Evolutionary conservation across 75 land plant genomes (phyloP).

Genomic region (Larix kaempferi): DNA sequence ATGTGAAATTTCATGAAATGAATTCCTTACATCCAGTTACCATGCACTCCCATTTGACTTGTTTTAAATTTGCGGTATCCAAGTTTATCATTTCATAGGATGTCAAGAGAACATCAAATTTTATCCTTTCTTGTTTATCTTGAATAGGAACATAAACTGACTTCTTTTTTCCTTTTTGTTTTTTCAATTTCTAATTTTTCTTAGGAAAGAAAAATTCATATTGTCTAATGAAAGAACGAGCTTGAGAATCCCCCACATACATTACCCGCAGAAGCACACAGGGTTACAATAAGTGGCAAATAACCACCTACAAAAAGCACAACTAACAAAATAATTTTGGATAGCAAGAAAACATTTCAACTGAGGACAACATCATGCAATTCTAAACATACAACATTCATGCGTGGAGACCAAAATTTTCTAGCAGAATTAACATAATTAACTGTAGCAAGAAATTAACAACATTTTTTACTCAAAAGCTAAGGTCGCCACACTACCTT

Average conservation of each 20-base stretch:
- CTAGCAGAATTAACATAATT: too few species aligned
- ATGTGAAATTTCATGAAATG: too few species aligned
- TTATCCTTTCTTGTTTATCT: conserved; percentile 80
- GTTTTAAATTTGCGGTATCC: conserved; percentile 64
- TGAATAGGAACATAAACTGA: conserved; percentile 18
- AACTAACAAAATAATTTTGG: not conserved
- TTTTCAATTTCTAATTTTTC: conserved; percentile 28
- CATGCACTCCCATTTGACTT: conserved; percentile 93
- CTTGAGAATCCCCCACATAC: conserved; percentile 86
- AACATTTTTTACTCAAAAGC: conserved; percentile 5
- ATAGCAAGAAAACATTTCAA: not conserved
- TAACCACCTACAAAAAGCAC: conserved; percentile 7
- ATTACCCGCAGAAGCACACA: conserved; percentile 63
- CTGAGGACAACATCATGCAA: not conserved
- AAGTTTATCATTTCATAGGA: conserved; percentile 97
- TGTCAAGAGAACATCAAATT: conserved; percentile 95
- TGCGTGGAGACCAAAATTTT: conserved; percentile 99
- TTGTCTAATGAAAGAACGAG: conserved; percentile 77
- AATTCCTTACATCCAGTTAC: conserved; percentile 25
- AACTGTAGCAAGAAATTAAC: conserved; percentile 20
- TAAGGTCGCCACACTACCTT: not conserved
- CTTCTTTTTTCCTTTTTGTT: conserved; percentile 64
- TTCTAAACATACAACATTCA: conserved; percentile 85
- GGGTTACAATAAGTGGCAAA: not conserved
- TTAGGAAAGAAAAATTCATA: conserved; percentile 84